Conservation (phyloP, 129 eudicot species). For the Flaveria trinervia region DNA sequence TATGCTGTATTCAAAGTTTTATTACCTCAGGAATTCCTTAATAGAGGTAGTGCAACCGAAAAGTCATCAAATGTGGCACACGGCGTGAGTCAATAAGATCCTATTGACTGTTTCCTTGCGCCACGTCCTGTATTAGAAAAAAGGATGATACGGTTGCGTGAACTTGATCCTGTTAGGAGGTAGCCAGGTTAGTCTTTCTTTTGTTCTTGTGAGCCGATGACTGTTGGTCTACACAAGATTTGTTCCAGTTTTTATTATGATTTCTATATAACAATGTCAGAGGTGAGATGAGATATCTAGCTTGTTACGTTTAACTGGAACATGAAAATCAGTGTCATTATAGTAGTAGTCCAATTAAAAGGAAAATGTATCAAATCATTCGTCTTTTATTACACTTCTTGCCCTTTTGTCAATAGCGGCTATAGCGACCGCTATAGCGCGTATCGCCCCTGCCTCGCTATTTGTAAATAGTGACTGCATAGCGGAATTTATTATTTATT, state of each 20-base stretch:
- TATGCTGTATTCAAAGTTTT: slow-evolving; percentile 84
- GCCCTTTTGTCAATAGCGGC: too few species aligned
- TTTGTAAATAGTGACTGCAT: too few species aligned
- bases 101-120: not conserved
- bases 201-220: not conserved
- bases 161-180: not conserved
- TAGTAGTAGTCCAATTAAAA: not conserved
- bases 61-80: not conserved
- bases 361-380: not conserved
- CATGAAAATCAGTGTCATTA: not conserved
- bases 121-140: not conserved
- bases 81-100: not conserved
- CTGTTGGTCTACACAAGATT: not conserved
- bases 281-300: not conserved
- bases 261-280: not conserved
- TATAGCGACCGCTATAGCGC: too few species aligned
- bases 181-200: not conserved
- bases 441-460: too few species aligned
- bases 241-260: not conserved
- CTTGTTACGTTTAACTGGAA: too few species aligned
- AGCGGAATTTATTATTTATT: too few species aligned
- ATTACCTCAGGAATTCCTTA: slow-evolving; percentile 49
- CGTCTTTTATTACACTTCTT: too few species aligned
- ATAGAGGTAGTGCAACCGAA: slow-evolving; percentile 10
- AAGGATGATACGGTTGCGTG: not conserved